Base-by-base conservation (phyloP, 1,139 yeast species). In the Suzukiozyma palmioleophila region DNA sequence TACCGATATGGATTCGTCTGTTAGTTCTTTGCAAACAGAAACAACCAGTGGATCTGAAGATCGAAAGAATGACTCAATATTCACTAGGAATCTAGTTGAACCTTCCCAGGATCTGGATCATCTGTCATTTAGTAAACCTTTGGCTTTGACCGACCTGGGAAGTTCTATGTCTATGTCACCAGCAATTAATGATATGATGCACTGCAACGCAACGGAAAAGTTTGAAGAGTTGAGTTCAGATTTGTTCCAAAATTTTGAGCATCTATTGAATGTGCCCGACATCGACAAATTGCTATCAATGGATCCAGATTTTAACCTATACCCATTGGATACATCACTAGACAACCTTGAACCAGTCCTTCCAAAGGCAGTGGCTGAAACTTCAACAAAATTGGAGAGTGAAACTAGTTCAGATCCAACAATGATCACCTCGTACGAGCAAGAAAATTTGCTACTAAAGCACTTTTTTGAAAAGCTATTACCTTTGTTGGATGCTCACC, bases 401-500 rank as follows among this genome's bases (percentile, higher is more conserved):
- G 53, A 51, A 36, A 45, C 9, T 6, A 3, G 24, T 13, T 11
- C 15, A 9, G 36, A 33, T 26, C 26, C 36, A 13, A 26, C 22
- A 14, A 25, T 41, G 42, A 22, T 38, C n/a, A 39, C 42, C 30
- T 41, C 46, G 29, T 62, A 65, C 39, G 53, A 59, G 24, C 79
- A 76, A 43, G 81, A 76, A 45, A 73, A 53, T 42, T 66, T 64
- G 60, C 70, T 75, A 64, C 50, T 76, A 42, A 70, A 67, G 41
- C 81, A 76, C 51, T 76, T 75, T 48, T 76, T 76, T 53, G 69
- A 73, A 45, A 70, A 73, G 45, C 59, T 76, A 25, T 52, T 76
- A 3, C 79, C 77, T 1, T 50, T 76, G 29, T 50, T 76, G 16
- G 81, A 76, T 53, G 78, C 79, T 0, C 80, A 75, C 50, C 81